Evolutionary conservation across 176 grass and related monocot species (phyloP).

Genomic region (Thalia dealbata): DNA sequence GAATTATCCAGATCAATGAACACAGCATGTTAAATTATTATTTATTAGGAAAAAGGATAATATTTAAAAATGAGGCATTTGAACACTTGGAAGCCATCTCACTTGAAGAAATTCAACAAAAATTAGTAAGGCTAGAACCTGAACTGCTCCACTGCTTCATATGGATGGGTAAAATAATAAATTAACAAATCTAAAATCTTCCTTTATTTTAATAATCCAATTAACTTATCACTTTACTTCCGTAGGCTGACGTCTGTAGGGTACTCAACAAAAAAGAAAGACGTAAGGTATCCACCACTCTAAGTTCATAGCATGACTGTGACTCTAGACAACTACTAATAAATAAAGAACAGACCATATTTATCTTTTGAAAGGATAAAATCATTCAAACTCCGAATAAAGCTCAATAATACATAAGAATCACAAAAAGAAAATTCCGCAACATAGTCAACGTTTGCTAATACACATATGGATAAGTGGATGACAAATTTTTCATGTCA

Average conservation of each 20-base stretch:
- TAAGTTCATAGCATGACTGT: not conserved
- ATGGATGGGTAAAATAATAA: too few species aligned
- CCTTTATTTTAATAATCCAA: too few species aligned
- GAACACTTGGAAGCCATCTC: not conserved
- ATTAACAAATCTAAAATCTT: too few species aligned
- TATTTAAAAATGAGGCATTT: not conserved
- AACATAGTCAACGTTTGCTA: not conserved
- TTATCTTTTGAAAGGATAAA: not conserved
- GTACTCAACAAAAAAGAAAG: too few species aligned
- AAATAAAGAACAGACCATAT: not conserved
- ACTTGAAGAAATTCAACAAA: too few species aligned
- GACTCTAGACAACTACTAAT: not conserved
- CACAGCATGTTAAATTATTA: not conserved
- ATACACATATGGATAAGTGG: too few species aligned
- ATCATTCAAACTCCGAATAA: not conserved
- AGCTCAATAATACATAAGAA: slow-evolving; percentile 17
- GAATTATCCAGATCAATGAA: not conserved
- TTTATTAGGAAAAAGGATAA: not conserved
- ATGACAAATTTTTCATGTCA: too few species aligned
- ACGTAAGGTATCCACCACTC: too few species aligned
- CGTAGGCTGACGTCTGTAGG: too few species aligned
- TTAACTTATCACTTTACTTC: too few species aligned
- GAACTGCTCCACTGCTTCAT: too few species aligned
- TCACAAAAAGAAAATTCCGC: slow-evolving; percentile 9
- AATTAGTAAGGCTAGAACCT: too few species aligned